Conservation (phyloP, 2,329 filamentous ascomycete species). For the Paecilomyces niveus region DNA sequence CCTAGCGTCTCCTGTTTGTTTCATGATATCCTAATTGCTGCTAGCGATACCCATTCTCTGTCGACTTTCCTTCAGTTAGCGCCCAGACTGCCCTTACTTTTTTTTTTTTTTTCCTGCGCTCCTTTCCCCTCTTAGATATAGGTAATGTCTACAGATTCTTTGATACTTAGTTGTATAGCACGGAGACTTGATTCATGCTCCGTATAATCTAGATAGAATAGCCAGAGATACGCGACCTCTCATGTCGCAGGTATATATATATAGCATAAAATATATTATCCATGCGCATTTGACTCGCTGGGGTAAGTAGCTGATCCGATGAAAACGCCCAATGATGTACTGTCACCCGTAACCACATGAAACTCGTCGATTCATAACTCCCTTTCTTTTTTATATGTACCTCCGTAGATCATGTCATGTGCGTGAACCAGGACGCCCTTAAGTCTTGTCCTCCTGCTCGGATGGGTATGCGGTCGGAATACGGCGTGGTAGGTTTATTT, state of each 20-base stretch:
- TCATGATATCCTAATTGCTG: background rate
- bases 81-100: background rate
- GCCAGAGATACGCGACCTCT: background rate
- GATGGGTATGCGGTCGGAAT: background rate
- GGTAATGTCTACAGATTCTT: background rate
- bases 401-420: background rate
- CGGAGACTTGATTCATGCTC: background rate
- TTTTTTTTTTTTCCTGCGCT: background rate
- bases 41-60: conserved; percentile 1
- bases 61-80: background rate
- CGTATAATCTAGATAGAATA: background rate
- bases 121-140: background rate
- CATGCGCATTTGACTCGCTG: conserved; percentile 2
- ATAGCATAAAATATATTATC: conserved; percentile 3
- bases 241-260: background rate
- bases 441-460: background rate
- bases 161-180: background rate
- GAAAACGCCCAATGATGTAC: conserved; percentile 7
- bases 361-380: conserved; percentile 13
- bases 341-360: conserved; percentile 12
- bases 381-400: background rate
- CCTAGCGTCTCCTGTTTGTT: background rate
- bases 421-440: background rate
- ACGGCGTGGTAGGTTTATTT: conserved; percentile 52
- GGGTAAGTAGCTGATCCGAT: conserved; percentile 9